phyloP scores from a whole-genome alignment of 345 rosid genomes.

The Lumnitzera littorea region DNA sequence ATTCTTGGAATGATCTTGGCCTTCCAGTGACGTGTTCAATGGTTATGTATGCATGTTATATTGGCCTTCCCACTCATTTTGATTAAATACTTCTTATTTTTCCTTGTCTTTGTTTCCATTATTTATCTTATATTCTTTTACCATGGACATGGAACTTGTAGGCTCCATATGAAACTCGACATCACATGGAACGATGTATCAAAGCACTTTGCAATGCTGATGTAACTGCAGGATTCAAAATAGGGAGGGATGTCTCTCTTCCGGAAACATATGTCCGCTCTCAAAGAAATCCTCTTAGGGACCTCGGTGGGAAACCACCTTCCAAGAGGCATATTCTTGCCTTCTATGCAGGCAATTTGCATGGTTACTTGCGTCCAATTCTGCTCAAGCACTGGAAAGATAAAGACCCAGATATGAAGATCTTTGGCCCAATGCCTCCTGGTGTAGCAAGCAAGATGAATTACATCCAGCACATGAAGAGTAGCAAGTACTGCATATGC shows the following conservation, averaged over 20 bases:
- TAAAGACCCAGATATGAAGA: conserved; percentile 69
- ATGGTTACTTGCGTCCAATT: conserved; percentile 72
- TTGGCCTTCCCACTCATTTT: no score
- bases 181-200: conserved; percentile 95
- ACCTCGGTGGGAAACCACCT: conserved; percentile 78
- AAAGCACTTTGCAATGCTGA: conserved; percentile 97
- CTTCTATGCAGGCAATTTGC: conserved; percentile 89
- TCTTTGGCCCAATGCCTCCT: conserved; percentile 74
- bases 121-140: neutral
- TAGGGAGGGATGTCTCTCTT: conserved; percentile 92
- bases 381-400: conserved; percentile 81
- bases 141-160: conserved; percentile 17
- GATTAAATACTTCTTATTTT: neutral
- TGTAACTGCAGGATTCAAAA: conserved; percentile 71
- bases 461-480: conserved; percentile 86
- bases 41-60: no score
- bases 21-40: neutral
- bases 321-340: conserved; percentile 62
- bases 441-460: conserved; percentile 92
- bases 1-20: neutral
- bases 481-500: conserved; percentile 87
- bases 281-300: conserved; percentile 82
- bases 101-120: neutral
- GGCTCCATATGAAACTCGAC: conserved; percentile 99
- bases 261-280: conserved; percentile 95